Percentiles rank a stretch among this genome's conserved stretches.
These are phyloP conservation scores for Chaetomiaceae sp. DNA, from an alignment of 2,329 filamentous ascomycete species.

Conservation along the genomic window DNA sequence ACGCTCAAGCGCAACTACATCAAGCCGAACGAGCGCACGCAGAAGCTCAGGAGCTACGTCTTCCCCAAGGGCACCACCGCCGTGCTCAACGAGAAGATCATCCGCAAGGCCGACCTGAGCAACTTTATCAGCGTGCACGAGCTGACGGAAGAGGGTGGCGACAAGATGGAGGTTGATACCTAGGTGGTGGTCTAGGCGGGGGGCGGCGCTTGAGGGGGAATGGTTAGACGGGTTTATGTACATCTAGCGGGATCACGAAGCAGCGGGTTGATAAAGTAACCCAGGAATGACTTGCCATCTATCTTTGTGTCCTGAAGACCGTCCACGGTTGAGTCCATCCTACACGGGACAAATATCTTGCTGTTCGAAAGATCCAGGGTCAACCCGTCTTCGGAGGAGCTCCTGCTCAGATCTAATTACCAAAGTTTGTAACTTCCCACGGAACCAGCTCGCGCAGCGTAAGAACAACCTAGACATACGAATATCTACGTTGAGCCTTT, in stretches of 20 bases:
- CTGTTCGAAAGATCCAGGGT: no score
- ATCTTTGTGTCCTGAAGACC: no score
- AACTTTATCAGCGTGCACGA: conserved; percentile 93
- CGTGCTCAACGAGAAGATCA: conserved; percentile 91
- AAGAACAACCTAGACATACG: no score
- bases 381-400: no score
- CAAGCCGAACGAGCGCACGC: conserved; percentile 82
- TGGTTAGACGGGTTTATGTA: conserved; percentile 5
- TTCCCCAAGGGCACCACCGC: conserved; percentile 92
- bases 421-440: no score
- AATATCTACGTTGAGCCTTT: no score
- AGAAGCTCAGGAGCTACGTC: conserved; percentile 90
- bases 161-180: conserved; percentile 65
- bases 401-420: no score
- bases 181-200: conserved; percentile 30
- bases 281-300: conserved; percentile 3
- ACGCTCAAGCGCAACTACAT: conserved; percentile 89
- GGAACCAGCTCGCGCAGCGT: no score
- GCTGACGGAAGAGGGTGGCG: conserved; percentile 59
- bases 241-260: conserved; percentile 7
- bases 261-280: not conserved
- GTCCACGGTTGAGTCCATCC: no score
- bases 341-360: no score
- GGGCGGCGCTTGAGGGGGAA: not conserved
- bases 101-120: conserved; percentile 87